These are phyloP conservation scores for Pholiota adiposa DNA, from an alignment of 1,284 basidiomycete genomes.

Conservation along the genomic window DNA sequence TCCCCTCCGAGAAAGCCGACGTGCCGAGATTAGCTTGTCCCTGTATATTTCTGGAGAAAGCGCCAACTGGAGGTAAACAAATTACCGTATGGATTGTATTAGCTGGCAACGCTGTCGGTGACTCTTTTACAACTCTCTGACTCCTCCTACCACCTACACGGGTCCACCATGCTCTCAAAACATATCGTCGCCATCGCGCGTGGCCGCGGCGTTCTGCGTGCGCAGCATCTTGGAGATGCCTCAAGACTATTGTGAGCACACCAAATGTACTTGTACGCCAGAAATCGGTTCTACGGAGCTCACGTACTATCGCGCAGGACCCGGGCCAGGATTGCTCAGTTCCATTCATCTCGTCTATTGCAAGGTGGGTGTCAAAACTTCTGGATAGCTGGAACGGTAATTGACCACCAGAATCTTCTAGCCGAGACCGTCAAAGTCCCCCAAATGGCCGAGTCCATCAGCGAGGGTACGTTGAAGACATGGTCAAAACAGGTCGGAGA, in stretches of 20 bases:
- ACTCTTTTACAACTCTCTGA: constrained; percentile 9
- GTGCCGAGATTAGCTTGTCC: background rate
- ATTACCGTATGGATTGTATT: constrained; percentile 5
- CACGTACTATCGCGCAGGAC: constrained; percentile 35
- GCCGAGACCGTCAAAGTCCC: constrained; percentile 95
- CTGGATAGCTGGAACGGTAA: background rate
- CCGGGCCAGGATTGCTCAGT: constrained; percentile 57
- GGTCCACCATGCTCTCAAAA: constrained; percentile 65
- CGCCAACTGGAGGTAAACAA: constrained; percentile 3
- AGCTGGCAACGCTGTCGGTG: constrained; percentile 6
- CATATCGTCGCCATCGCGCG: constrained; percentile 70
- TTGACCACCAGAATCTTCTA: constrained; percentile 29
- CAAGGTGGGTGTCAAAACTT: constrained; percentile 52
- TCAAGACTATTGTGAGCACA: constrained; percentile 51
- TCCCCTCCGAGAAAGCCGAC: background rate
- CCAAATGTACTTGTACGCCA: background rate
- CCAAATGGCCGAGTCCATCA: constrained; percentile 99
- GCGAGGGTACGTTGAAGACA: constrained; percentile 95
- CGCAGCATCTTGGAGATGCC: constrained; percentile 41
- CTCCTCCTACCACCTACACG: background rate
- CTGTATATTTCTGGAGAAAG: background rate
- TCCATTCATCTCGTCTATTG: constrained; percentile 70
- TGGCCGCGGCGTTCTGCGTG: constrained; percentile 52
- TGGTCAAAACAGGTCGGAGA: constrained; percentile 97
- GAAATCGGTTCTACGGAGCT: constrained; percentile 3